Evolutionary conservation across 1,139 yeast genomes (phyloP), one percentile per base, ranked within the genome.

Genomic region (Dujonia santamariae): DNA sequence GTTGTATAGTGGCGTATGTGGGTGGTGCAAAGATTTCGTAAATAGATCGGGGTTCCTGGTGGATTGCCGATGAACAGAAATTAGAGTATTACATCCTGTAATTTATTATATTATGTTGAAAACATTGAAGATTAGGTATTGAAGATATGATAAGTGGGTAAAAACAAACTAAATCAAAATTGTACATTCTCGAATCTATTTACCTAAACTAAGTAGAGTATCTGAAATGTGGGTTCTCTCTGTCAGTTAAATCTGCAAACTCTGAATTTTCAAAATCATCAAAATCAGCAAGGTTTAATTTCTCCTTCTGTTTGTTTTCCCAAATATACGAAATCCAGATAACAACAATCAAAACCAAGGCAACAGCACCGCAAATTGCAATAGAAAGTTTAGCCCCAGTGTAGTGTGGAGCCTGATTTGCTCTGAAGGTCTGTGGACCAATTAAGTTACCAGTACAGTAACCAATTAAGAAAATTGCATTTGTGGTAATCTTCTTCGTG

Each of bases 381-480:
- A 67, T 58, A 14, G 63, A 50, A n/a, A 59, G 53, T 39, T 67
- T 63, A 3, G 79, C 84, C 3, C 73, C 64, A 3, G 51, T 46
- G 46, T 77, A 78, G 9, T 44, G 4, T 11, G 87, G 87, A 1
- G 77, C 76, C 46, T 78, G 75, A 5, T 45, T 44, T 0, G 61
- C 60, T 41, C 73, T 62, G 51, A 81, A 82, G 30, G 82, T 70
- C 51, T 80, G 87, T 3, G 92, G 88, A 4, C 90, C 90, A 32
- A 79, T 64, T 32, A 83, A 61, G 43, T 84, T 83, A 19, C 92
- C 87, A 19, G 74, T 72, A 46, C 85, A 78, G 48, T 78, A 81
- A 1, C 79, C 83, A 37, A 47, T 45, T 13, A 46, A 42, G 28
- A 45, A 42, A 12, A 50, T 40, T 9, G 55, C 54, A 37, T 51